Base-by-base conservation (phyloP, 805 yeast species). In the Candida ponderosae region DNA sequence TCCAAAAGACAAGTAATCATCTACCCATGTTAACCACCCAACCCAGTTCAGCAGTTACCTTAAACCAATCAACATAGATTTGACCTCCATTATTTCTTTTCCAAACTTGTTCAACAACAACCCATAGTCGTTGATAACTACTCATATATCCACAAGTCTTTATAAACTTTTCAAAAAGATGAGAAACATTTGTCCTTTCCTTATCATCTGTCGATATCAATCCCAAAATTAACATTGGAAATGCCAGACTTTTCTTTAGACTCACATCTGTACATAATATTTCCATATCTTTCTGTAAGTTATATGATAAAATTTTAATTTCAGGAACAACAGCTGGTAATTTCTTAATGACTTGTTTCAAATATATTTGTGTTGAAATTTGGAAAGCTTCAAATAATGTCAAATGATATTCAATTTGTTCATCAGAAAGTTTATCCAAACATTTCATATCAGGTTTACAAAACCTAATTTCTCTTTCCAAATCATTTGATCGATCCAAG, bases 311-410 rank as follows among this genome's bases (percentile, higher is more conserved):
- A 18, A 67, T 56, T 47, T 74, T 81, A 33, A 74, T 68, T 42
- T 74, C 79, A 23, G 77, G 51, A 29, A 70, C 63, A 6, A 74
- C 60, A 3, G 82, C 73, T 41, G 73, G 75, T 41, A 68, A 52
- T 42, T 65, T 63, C 52, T 68, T 49, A 5, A 76, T 69, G 0
- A 79, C 65, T 46, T 74, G 81, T 32, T 74, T 59, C 26, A 77
- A 52, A 45, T 73, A 77, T 29, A 77, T 56, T 44, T 68, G 72
- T 7, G 76, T 66, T 20, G 78, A 64, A 11, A 75, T 46, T 53
- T 77, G 81, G 44, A 68, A 73, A 9, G 76, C 69, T 47, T 77
- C 82, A 48, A 76, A 77, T 23, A 75, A 49, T 0, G 82, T 75
- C 33, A 77, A 56, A 50, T 77, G 83, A 41, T 68, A 57, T 50